Evolutionary conservation across 2,329 filamentous ascomycete species (phyloP).

Genomic region (Drechmeria coniospora): DNA sequence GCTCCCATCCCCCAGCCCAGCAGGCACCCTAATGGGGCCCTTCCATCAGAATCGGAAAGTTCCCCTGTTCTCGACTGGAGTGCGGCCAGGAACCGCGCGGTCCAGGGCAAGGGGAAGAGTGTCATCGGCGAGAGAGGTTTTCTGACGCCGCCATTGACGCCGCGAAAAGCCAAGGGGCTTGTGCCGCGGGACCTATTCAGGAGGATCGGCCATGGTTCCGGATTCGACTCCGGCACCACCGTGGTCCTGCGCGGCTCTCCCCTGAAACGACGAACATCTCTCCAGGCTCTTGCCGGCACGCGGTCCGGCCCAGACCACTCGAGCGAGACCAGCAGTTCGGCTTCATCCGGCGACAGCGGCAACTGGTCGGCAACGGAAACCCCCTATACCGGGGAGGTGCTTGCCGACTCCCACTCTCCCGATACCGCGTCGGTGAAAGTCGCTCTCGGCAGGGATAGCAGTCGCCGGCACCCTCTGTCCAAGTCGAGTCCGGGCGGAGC

Average conservation of each 20-base stretch:
- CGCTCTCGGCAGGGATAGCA: constrained; percentile 10
- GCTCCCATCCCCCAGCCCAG: no score
- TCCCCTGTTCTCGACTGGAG: constrained; percentile 7
- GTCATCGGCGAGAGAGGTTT: background rate
- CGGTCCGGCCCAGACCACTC: constrained; percentile 7
- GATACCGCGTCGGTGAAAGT: constrained; percentile 8
- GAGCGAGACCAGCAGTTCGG: constrained; percentile 9
- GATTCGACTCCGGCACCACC: constrained; percentile 12
- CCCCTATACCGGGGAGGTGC: constrained; percentile 17
- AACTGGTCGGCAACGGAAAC: constrained; percentile 10
- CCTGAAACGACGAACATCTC: constrained; percentile 10
- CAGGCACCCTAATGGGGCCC: background rate
- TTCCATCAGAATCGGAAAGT: constrained; percentile 9
- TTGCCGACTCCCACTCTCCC: constrained; percentile 16
- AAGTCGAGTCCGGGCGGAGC: constrained; percentile 19
- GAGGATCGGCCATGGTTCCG: constrained; percentile 12
- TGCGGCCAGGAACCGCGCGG: constrained; percentile 1
- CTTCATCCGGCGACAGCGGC: constrained; percentile 13
- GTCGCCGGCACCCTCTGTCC: constrained; percentile 18
- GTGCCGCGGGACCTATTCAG: constrained; percentile 11
- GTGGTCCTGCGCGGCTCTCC: constrained; percentile 11
- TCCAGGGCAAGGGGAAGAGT: constrained; percentile 5
- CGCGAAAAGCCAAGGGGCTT: constrained; percentile 6
- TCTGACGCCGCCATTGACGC: constrained; percentile 1
- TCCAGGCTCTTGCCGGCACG: constrained; percentile 9